Conservation (phyloP, 2,329 filamentous ascomycete species). For the Xylariaceae sp. region DNA sequence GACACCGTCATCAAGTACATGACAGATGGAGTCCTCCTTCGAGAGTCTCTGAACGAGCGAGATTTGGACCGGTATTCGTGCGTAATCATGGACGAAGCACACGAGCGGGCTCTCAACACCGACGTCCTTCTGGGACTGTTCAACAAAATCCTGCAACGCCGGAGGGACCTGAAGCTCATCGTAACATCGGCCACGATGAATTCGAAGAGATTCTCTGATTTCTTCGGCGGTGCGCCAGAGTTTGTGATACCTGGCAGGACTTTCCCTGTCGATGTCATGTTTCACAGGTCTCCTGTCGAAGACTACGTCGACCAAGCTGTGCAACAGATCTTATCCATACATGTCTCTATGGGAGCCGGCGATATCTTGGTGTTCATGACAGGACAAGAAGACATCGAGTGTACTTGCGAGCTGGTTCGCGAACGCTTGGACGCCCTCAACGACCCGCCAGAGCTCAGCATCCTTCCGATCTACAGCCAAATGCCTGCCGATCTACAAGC, state of each 20-base stretch:
- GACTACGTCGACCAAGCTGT: constrained; percentile 98
- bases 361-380: constrained; percentile 99
- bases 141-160: constrained; percentile 88
- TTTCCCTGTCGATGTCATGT: constrained; percentile 96
- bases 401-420: constrained; percentile 86
- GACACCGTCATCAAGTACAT: constrained; percentile 98
- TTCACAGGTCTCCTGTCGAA: constrained; percentile 88
- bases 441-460: constrained; percentile 89
- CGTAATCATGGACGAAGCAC: constrained; percentile 99
- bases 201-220: constrained; percentile 88
- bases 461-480: constrained; percentile 97
- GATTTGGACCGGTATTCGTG: constrained; percentile 96
- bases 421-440: constrained; percentile 85
- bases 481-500: constrained; percentile 98
- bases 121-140: constrained; percentile 96
- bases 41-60: constrained; percentile 87
- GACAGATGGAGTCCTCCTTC: constrained; percentile 91
- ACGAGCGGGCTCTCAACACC: constrained; percentile 93
- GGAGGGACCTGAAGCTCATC: constrained; percentile 90
- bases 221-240: constrained; percentile 92
- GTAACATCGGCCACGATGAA: constrained; percentile 99
- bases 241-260: constrained; percentile 95
- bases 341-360: constrained; percentile 86
- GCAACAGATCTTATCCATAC: constrained; percentile 90
- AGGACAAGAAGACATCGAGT: constrained; percentile 96